Evolutionary conservation across 345 rosid genomes (phyloP).

Genomic region (Eucalyptus cloeziana): DNA sequence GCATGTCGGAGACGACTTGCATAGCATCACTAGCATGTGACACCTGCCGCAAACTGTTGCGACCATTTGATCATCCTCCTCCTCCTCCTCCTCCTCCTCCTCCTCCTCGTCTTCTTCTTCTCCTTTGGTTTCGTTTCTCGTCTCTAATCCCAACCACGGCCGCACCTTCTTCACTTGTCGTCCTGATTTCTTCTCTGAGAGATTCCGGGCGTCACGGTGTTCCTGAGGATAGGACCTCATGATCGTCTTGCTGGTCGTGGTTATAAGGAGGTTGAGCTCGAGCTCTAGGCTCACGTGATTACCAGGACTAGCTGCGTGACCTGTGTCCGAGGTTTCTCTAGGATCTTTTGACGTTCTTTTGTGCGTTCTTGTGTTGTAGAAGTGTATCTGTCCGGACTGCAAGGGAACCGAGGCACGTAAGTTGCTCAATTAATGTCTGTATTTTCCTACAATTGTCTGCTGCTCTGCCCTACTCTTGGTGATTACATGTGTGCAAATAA

Average conservation of each 20-base stretch:
- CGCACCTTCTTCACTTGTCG: neutral
- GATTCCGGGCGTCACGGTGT: neutral
- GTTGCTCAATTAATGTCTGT: neutral
- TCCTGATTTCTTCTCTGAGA: neutral
- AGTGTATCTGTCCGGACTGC: conserved; percentile 66
- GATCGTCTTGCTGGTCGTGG: neutral
- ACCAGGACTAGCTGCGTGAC: neutral
- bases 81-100: conserved; percentile 1
- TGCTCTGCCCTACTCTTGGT: neutral
- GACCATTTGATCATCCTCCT: conserved; percentile 62
- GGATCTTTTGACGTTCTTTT: conserved; percentile 45
- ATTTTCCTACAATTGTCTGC: neutral
- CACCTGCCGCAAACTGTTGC: conserved; percentile 68
- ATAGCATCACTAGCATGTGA: conserved; percentile 82
- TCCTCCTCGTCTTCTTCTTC: neutral
- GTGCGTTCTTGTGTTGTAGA: conserved; percentile 44
- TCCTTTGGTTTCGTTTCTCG: neutral
- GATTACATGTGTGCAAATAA: neutral
- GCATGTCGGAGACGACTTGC: conserved; percentile 62
- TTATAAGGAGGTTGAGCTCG: conserved; percentile 52
- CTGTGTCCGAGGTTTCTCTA: conserved; percentile 14
- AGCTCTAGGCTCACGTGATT: conserved; percentile 60
- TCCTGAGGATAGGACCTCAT: neutral
- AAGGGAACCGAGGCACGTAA: neutral
- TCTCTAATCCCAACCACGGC: neutral